A percentile compares a stretch with the other conserved stretches of the same genome.
phyloP scores from a whole-genome alignment of 2,329 filamentous ascomycete genomes.

The Fusarium musae region DNA sequence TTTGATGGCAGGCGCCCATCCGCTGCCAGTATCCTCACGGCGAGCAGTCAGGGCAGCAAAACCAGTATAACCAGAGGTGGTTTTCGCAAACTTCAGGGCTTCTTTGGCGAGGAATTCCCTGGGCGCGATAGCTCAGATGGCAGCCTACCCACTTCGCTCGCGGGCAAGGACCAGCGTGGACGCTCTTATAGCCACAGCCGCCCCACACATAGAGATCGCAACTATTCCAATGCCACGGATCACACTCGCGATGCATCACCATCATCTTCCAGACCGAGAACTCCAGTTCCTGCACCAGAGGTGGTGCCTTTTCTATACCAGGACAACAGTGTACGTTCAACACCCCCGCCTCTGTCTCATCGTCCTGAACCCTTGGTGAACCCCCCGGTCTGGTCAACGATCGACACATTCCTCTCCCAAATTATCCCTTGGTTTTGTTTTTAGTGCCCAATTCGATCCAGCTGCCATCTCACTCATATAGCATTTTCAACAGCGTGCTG shows the following conservation, averaged over 20 bases:
- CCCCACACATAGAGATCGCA: constrained; percentile 74
- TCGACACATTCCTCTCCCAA: constrained; percentile 29
- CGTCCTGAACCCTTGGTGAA: constrained; percentile 17
- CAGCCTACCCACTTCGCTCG: constrained; percentile 64
- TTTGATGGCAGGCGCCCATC: constrained; percentile 86
- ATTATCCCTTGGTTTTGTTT: constrained; percentile 21
- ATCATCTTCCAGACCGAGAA: constrained; percentile 79
- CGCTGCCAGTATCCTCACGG: constrained; percentile 80
- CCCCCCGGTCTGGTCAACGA: constrained; percentile 19
- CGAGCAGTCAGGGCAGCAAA: constrained; percentile 86
- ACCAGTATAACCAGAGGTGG: constrained; percentile 76
- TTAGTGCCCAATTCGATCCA: constrained; percentile 5
- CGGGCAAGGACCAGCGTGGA: constrained; percentile 69
- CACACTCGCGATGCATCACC: constrained; percentile 80
- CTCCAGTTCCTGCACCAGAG: constrained; percentile 88
- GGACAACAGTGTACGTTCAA: constrained; percentile 72
- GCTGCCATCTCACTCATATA: background rate
- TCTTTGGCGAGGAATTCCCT: constrained; percentile 91
- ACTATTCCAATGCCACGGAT: constrained; percentile 81
- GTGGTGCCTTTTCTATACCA: constrained; percentile 98
- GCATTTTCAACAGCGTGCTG: constrained; percentile 13
- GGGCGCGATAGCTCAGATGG: constrained; percentile 79
- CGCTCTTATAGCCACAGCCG: constrained; percentile 70
- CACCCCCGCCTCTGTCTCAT: constrained; percentile 42
- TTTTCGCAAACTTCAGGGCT: constrained; percentile 86